Evolutionary conservation across 2,329 filamentous ascomycete species (phyloP).

Genomic region (Fusarium begoniae): DNA sequence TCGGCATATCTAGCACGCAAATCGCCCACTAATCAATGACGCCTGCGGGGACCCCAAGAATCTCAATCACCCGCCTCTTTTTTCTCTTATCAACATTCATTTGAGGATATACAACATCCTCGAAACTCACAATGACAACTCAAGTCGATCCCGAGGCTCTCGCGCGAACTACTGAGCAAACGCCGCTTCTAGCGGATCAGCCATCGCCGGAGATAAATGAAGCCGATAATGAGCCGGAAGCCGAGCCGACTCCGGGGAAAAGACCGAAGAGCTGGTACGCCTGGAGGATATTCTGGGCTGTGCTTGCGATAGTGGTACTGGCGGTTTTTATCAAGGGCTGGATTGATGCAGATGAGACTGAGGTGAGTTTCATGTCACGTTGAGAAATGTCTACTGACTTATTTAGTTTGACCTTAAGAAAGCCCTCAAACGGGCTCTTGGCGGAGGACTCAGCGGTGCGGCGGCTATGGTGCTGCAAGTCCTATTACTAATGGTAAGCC

Average conservation of each 20-base stretch:
- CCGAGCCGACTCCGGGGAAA: not conserved
- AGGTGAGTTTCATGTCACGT: not conserved
- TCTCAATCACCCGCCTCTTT: not conserved
- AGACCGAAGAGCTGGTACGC: conserved; percentile 14
- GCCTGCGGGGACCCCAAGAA: not conserved
- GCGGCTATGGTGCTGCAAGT: conserved; percentile 60
- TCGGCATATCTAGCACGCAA: not conserved
- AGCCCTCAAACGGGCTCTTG: conserved; percentile 56
- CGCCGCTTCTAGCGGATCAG: not conserved
- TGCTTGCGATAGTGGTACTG: not conserved
- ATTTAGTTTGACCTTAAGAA: conserved; percentile 54
- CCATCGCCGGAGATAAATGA: not conserved
- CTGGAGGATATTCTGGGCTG: conserved; percentile 11
- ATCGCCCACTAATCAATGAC: conserved; percentile 9
- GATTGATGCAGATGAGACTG: conserved; percentile 22
- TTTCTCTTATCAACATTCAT: not conserved
- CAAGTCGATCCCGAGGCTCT: not conserved
- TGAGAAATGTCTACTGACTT: rapidly evolving
- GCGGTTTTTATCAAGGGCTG: conserved; percentile 16
- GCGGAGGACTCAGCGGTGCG: conserved; percentile 57
- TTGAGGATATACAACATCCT: not conserved
- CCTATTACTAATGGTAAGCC: conserved; percentile 55
- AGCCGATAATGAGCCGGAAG: not conserved
- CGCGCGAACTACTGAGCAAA: conserved; percentile 1
- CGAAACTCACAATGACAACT: not conserved